Evolutionary conservation across 495 filamentous ascomycete genomes (phyloP), one percentile per base, ranked within the genome.

Genomic region (Entonaema liquescens): DNA sequence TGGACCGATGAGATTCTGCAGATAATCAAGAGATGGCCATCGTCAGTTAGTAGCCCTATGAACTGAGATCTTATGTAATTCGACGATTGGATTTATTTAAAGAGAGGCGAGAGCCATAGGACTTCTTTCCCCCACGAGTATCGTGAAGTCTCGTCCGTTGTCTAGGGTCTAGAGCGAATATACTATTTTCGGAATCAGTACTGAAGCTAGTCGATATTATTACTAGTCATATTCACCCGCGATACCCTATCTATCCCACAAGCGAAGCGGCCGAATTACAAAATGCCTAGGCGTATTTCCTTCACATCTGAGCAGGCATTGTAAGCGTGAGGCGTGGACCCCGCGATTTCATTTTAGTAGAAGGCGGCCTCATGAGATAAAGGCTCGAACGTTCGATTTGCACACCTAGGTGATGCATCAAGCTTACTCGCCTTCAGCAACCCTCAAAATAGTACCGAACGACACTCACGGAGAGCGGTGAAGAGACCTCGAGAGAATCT

Each of bases 141-240:
- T 44, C 33, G 35, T 23, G 47, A 55, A 25, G 42, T 29, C 21
- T 40, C 13, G 42, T 29, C 28, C 38, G 6, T 42, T 21, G 19
- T 44, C 19, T 8, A 19, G 35, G 42, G 36, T 17, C 25, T 47
- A 21, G 15, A 3, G 21, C 12, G 42, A 47, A 19, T 44, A 38
- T 57, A 38, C 40, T 59, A 62, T 68, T 68, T 63, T 56, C 23
- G 53, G 62, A 17, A 59, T 26, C 19, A 19, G 3, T 17, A 33
- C 42, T 35, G 26, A 17, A 31, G 11, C 17, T 29, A 52, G 8
- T 47, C 17, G 7, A 21, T 47, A 47, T 23, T 23, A 8, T 2
- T 47, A 2, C 42, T 12, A 47, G 42, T 52, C 11, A 28, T 52
- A 28, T 17, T 19, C 19, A 19, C 5, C 11, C 26, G 8, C 9